Evolutionary conservation across 2,329 filamentous ascomycete species (phyloP).

Genomic region (Cercospora sojina): DNA sequence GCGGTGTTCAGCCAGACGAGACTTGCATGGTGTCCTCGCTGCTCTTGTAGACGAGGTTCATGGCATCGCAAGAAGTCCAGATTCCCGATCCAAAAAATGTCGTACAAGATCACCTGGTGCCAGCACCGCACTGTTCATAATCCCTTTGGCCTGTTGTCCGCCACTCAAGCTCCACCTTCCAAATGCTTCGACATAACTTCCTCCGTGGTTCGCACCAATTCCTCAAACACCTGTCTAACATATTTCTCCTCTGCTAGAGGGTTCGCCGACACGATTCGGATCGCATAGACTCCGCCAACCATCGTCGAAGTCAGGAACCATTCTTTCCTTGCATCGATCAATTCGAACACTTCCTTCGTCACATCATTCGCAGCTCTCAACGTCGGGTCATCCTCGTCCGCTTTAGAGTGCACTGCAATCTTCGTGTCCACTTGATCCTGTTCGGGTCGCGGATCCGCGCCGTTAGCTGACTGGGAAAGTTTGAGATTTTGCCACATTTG

Average conservation of each 20-base stretch:
- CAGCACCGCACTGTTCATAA: background rate
- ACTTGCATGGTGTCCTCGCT: too few species aligned
- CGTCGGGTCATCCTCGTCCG: slow-evolving; percentile 39
- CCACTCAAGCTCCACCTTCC: background rate
- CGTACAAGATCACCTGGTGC: background rate
- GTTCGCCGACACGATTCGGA: slow-evolving; percentile 76
- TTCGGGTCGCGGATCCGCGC: slow-evolving; percentile 31
- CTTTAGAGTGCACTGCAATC: background rate
- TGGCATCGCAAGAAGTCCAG: background rate
- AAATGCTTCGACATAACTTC: slow-evolving; percentile 44
- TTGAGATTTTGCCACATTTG: slow-evolving; percentile 33
- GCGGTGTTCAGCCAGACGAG: background rate
- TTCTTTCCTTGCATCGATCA: slow-evolving; percentile 69
- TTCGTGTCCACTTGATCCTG: slow-evolving; percentile 31
- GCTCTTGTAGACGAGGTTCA: background rate
- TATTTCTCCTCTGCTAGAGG: slow-evolving; percentile 68
- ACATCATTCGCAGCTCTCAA: slow-evolving; percentile 61
- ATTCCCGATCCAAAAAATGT: background rate
- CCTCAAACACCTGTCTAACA: slow-evolving; percentile 70
- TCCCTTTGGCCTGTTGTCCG: background rate
- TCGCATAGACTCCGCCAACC: slow-evolving; percentile 70
- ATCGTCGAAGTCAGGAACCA: slow-evolving; percentile 81
- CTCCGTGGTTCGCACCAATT: slow-evolving; percentile 65
- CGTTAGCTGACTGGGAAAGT: slow-evolving; percentile 33
- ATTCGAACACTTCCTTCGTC: slow-evolving; percentile 74